A percentile compares a stretch with the other conserved stretches of the same genome.
Evolutionary conservation across 2,329 filamentous ascomycete genomes (phyloP).

Genomic region (Clonostachys rosea): DNA sequence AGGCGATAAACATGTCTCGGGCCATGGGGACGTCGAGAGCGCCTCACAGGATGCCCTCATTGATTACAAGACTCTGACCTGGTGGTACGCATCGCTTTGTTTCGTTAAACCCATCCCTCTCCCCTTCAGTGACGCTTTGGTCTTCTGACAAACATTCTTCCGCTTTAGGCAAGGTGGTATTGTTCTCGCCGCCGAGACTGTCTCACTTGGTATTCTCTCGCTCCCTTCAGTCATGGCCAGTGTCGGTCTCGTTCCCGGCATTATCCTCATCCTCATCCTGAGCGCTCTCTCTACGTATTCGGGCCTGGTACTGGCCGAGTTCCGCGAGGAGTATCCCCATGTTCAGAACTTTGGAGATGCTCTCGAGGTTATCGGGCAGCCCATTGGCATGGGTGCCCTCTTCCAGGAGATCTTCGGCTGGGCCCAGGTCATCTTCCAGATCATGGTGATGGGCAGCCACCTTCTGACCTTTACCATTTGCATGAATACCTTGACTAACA

Average conservation of each 20-base stretch:
- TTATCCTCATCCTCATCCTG: slow-evolving; percentile 64
- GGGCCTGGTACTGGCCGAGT: slow-evolving; percentile 55
- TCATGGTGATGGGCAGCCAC: slow-evolving; percentile 67
- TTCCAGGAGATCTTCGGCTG: slow-evolving; percentile 56
- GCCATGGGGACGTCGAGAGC: too few species aligned
- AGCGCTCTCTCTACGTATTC: slow-evolving; percentile 64
- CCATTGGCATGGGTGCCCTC: slow-evolving; percentile 40
- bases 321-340: slow-evolving; percentile 66
- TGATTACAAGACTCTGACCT: slow-evolving; percentile 28
- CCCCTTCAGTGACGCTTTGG: not conserved
- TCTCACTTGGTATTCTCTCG: slow-evolving; percentile 55
- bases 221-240: slow-evolving; percentile 72
- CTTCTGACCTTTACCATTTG: slow-evolving; percentile 65
- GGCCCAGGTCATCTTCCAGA: slow-evolving; percentile 55
- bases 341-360: slow-evolving; percentile 64
- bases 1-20: too few species aligned
- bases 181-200: slow-evolving; percentile 36
- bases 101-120: not conserved
- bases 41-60: slow-evolving; percentile 10
- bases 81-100: slow-evolving; percentile 21
- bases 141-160: not conserved
- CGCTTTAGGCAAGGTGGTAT: slow-evolving; percentile 33
- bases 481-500: slow-evolving; percentile 57
- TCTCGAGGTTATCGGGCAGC: slow-evolving; percentile 47
- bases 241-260: slow-evolving; percentile 67